Percentiles rank a stretch among this genome's conserved stretches.
Evolutionary conservation across 129 eudicot genomes (phyloP).

Genomic region (Gnaphalium uliginosum): DNA sequence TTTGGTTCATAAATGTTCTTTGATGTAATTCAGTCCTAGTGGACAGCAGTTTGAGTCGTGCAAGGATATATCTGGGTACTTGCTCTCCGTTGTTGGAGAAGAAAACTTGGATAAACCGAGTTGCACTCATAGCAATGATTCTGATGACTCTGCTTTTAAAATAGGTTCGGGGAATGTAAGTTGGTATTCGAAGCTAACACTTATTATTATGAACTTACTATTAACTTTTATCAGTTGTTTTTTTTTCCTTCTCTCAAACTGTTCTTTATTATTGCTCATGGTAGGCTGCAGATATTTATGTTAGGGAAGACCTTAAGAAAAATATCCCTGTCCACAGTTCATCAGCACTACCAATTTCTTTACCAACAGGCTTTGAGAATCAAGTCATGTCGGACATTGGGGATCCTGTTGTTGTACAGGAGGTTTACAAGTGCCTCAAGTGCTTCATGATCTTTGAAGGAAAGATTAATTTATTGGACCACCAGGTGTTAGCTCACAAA

Average conservation of each 20-base stretch:
- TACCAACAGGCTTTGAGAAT: slow-evolving; percentile 31
- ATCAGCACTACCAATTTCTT: slow-evolving; percentile 28
- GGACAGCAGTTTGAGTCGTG: slow-evolving; percentile 80
- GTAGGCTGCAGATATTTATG: slow-evolving; percentile 42
- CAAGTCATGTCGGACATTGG: slow-evolving; percentile 24
- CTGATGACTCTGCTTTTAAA: slow-evolving; percentile 28
- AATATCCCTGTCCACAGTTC: slow-evolving; percentile 28
- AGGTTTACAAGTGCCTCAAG: slow-evolving; percentile 49
- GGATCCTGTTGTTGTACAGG: slow-evolving; percentile 32
- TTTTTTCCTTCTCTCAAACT: background rate
- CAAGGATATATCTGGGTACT: slow-evolving; percentile 74
- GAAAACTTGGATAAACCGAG: slow-evolving; percentile 38
- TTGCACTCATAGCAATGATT: slow-evolving; percentile 21
- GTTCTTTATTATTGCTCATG: slow-evolving; percentile 3
- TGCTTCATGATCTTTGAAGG: slow-evolving; percentile 51
- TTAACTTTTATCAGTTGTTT: slow-evolving; percentile 5
- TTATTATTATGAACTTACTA: background rate
- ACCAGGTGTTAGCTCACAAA: slow-evolving; percentile 48
- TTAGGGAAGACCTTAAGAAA: background rate
- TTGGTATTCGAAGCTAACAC: slow-evolving; percentile 1
- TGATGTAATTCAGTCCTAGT: slow-evolving; percentile 70
- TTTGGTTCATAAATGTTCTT: slow-evolving; percentile 25
- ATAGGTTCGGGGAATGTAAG: slow-evolving; percentile 55
- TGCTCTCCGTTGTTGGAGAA: slow-evolving; percentile 60
- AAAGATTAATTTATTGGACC: slow-evolving; percentile 50